These are phyloP conservation scores for Luffa acutangula DNA, from an alignment of 306 rosid genomes.

Conservation along the genomic window DNA sequence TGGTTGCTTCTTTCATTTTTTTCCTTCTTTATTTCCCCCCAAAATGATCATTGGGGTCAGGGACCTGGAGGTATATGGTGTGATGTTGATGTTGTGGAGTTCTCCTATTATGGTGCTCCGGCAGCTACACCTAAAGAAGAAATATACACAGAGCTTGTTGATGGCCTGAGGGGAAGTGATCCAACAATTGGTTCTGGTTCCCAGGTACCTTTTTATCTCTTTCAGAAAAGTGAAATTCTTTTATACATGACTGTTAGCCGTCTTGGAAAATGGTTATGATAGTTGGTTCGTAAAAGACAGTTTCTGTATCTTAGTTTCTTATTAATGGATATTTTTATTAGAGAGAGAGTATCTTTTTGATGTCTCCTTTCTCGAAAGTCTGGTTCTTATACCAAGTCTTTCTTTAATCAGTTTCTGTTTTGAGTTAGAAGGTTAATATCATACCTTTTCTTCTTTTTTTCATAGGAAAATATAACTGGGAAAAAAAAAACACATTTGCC, in stretches of 20 bases:
- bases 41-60: conserved; percentile 29
- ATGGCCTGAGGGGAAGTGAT: conserved; percentile 90
- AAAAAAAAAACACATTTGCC: no score
- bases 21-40: neutral
- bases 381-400: neutral
- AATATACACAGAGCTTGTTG: conserved; percentile 77
- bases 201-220: conserved; percentile 47
- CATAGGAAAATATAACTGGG: neutral
- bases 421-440: neutral
- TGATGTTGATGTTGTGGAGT: conserved; percentile 97
- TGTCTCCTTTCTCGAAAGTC: neutral
- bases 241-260: neutral
- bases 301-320: neutral
- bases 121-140: conserved; percentile 91
- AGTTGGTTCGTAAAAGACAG: neutral
- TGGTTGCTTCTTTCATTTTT: neutral
- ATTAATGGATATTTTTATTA: neutral
- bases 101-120: conserved; percentile 91
- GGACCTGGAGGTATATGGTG: conserved; percentile 99
- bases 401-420: neutral
- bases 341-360: neutral
- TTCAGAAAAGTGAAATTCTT: neutral
- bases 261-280: neutral
- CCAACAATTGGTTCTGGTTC: conserved; percentile 88
- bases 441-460: neutral